Percentiles rank a stretch among this genome's conserved stretches.
phyloP scores from a whole-genome alignment of 176 grass and related monocot genomes.

The Oryza officinalis region DNA sequence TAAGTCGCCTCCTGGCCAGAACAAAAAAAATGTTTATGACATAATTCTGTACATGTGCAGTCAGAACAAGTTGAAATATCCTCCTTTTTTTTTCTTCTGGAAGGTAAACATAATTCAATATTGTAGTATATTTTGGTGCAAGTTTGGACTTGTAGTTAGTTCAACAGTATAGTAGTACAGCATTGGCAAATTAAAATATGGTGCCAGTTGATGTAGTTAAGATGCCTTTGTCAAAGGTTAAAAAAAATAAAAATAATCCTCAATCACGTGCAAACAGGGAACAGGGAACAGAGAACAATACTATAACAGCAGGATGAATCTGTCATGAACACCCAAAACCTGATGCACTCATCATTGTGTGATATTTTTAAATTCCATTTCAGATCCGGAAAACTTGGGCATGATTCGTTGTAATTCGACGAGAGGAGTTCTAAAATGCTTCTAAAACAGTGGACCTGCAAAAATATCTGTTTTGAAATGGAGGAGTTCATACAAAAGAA shows the following conservation, averaged over 20 bases:
- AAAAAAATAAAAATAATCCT: neutral
- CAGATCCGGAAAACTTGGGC: neutral
- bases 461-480: neutral
- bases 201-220: neutral
- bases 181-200: neutral
- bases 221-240: constrained; percentile 15
- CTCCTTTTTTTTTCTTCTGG: neutral
- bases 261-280: neutral
- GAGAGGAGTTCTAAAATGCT: neutral
- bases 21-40: neutral
- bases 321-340: neutral
- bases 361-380: neutral
- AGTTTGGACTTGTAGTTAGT: neutral
- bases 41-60: neutral
- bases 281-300: neutral
- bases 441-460: neutral
- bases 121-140: neutral
- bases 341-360: constrained; percentile 17
- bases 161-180: neutral
- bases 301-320: constrained; percentile 4
- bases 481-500: neutral
- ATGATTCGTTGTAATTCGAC: neutral
- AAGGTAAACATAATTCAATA: neutral
- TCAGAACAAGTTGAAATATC: constrained; percentile 16
- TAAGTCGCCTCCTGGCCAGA: neutral